phyloP scores from a whole-genome alignment of 176 grass and related monocot species.

The Aegilops sharonensis region DNA sequence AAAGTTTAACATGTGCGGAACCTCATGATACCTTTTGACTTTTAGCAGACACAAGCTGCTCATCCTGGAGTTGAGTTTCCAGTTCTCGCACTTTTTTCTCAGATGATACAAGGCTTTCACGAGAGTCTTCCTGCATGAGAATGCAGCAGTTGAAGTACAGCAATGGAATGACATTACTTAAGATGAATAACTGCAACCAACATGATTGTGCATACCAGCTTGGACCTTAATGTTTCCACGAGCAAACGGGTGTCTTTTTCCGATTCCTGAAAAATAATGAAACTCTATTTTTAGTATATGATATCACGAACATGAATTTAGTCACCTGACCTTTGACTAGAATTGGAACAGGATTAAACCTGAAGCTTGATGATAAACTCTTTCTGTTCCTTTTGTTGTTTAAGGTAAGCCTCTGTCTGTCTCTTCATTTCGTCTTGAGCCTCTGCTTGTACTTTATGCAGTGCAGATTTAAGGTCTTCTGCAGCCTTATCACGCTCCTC shows the following conservation, averaged over 20 bases:
- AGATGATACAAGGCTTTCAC: constrained; percentile 86
- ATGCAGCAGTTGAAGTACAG: constrained; percentile 16
- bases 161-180: neutral
- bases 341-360: constrained; percentile 43
- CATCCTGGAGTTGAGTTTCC: constrained; percentile 77
- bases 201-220: constrained; percentile 59
- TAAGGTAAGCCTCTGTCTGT: constrained; percentile 60
- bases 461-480: constrained; percentile 75
- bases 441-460: constrained; percentile 67
- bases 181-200: constrained; percentile 16
- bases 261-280: constrained; percentile 55
- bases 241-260: constrained; percentile 84
- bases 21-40: constrained; percentile 54
- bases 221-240: constrained; percentile 83
- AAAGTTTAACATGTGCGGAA: constrained; percentile 18
- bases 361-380: constrained; percentile 95
- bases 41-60: constrained; percentile 60
- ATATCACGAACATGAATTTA: neutral
- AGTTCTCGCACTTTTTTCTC: constrained; percentile 90
- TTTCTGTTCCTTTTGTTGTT: constrained; percentile 81
- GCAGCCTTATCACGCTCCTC: constrained; percentile 87
- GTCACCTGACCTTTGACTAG: neutral
- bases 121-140: constrained; percentile 70
- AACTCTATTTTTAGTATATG: constrained; percentile 14
- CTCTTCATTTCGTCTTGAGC: constrained; percentile 77